Evolutionary conservation across 352 stramenopile genomes (phyloP).

Genomic region (Globisporangium middletonii): DNA sequence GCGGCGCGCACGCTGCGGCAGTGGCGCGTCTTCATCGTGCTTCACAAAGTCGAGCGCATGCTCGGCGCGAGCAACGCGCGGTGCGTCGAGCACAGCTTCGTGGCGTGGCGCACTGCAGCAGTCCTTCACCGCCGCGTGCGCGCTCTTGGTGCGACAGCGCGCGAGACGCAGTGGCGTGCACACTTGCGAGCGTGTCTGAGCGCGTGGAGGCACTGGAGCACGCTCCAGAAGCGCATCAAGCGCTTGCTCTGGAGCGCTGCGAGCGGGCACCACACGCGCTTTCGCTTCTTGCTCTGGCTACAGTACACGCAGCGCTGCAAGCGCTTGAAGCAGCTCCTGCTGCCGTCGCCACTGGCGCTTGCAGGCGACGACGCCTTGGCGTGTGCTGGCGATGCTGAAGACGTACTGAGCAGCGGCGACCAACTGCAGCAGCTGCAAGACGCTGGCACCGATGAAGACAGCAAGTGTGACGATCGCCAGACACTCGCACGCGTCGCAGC

Average conservation of each 20-base stretch:
- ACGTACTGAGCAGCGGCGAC: too few relatives aligned
- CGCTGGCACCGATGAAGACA: not conserved
- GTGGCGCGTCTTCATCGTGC: constrained; percentile 39
- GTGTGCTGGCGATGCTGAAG: too few relatives aligned
- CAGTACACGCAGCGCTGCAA: constrained; percentile 24
- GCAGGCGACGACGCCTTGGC: too few relatives aligned
- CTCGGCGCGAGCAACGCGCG: constrained; percentile 25
- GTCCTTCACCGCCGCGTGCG: constrained; percentile 17
- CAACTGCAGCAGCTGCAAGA: not conserved
- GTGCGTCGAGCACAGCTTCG: constrained; percentile 20
- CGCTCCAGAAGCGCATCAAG: constrained; percentile 20
- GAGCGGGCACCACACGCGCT: constrained; percentile 26
- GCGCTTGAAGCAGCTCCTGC: constrained; percentile 21
- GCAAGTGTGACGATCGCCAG: not conserved
- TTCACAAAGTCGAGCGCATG: constrained; percentile 50
- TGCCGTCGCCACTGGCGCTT: not conserved
- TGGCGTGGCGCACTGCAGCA: constrained; percentile 38
- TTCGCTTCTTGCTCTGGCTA: constrained; percentile 53
- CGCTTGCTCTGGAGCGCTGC: constrained; percentile 32
- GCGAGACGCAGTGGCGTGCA: constrained; percentile 5
- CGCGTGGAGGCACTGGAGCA: constrained; percentile 30
- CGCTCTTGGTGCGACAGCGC: constrained; percentile 14
- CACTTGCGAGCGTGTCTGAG: constrained; percentile 17
- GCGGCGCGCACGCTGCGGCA: constrained; percentile 11
- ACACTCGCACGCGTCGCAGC: constrained; percentile 10